phyloP scores from a whole-genome alignment of 2,329 filamentous ascomycete species.

The Aspergillus sp. region DNA sequence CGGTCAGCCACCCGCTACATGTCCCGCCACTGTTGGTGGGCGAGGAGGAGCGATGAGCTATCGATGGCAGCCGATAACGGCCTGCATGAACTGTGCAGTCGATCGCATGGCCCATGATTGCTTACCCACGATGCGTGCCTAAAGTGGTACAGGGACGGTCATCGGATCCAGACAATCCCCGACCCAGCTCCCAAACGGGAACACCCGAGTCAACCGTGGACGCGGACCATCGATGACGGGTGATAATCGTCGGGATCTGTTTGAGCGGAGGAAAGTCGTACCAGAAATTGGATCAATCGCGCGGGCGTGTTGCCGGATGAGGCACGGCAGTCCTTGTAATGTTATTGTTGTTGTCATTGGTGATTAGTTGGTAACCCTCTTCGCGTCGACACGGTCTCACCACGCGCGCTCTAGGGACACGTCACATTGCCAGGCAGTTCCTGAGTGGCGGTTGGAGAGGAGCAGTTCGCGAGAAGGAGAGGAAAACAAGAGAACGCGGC shows the following conservation, averaged over 20 bases:
- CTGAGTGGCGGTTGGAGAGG: not conserved
- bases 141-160: slow-evolving; percentile 4
- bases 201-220: not conserved
- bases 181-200: not conserved
- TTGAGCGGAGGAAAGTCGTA: not conserved
- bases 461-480: not conserved
- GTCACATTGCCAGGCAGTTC: not conserved
- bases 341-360: not conserved
- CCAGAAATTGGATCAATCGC: not conserved
- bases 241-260: not conserved
- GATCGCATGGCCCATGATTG: not conserved
- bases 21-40: slow-evolving; percentile 14
- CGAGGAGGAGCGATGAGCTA: slow-evolving; percentile 3
- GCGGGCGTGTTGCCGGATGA: no score
- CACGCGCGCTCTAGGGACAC: not conserved
- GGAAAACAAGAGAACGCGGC: slow-evolving; percentile 10
- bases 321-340: slow-evolving; percentile 2
- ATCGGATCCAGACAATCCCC: not conserved
- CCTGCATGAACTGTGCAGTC: slow-evolving; percentile 18
- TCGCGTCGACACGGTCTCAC: slow-evolving; percentile 1
- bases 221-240: no score
- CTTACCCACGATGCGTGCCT: not conserved
- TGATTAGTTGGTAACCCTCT: not conserved
- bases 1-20: slow-evolving; percentile 17
- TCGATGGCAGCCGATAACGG: slow-evolving; percentile 14